Evolutionary conservation across 805 yeast genomes (phyloP).

Genomic region (Ogataea corticis): DNA sequence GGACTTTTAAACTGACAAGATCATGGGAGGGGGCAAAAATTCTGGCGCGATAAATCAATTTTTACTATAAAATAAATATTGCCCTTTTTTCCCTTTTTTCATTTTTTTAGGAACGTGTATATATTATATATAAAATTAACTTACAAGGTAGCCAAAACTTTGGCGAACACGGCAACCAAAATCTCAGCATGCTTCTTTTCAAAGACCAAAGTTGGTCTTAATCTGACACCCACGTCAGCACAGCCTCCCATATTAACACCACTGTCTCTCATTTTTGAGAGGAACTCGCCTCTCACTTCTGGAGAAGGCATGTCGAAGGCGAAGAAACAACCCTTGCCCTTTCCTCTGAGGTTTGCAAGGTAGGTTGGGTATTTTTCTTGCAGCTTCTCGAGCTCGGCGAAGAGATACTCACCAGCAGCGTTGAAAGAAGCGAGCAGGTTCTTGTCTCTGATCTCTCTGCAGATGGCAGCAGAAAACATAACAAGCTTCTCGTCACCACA

Average conservation of each 20-base stretch:
- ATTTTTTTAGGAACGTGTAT: not conserved
- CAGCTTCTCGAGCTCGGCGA: constrained; percentile 51
- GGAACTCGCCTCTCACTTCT: constrained; percentile 60
- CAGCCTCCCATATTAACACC: constrained; percentile 88
- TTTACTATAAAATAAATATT: not conserved
- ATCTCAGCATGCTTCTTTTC: constrained; percentile 80
- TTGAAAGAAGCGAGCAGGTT: constrained; percentile 56
- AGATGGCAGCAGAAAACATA: constrained; percentile 73
- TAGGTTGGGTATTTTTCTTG: constrained; percentile 54
- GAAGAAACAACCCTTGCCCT: constrained; percentile 73
- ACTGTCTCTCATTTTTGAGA: constrained; percentile 54
- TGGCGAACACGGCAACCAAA: constrained; percentile 47
- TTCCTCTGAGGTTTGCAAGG: constrained; percentile 65
- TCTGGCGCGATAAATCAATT: constrained; percentile 1
- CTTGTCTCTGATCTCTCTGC: constrained; percentile 60
- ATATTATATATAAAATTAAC: not conserved
- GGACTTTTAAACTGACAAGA: not conserved
- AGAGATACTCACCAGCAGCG: constrained; percentile 69
- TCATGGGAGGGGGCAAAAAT: not conserved
- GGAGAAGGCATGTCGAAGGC: constrained; percentile 71
- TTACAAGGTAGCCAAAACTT: constrained; percentile 33
- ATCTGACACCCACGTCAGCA: constrained; percentile 74
- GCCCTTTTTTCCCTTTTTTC: constrained; percentile 11
- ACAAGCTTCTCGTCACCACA: constrained; percentile 88
- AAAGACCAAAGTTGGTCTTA: constrained; percentile 77